Evolutionary conservation across 257 asterid genomes (phyloP).

Genomic region (Solanum clarkiae): DNA sequence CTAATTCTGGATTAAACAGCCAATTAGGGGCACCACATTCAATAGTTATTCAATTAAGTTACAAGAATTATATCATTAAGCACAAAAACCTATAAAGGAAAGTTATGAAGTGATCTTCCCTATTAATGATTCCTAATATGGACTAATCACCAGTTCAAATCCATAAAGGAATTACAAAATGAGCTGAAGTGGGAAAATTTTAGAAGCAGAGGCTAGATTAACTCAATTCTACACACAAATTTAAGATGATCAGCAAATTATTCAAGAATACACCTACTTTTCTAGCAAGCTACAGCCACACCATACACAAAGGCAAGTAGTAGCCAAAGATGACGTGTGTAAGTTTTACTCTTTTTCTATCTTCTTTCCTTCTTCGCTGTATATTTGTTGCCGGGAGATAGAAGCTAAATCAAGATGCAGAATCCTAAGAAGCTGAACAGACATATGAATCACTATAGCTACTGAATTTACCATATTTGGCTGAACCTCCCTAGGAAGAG

Average conservation of each 20-base stretch:
- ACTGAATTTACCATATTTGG: background rate
- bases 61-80: background rate
- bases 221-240: background rate
- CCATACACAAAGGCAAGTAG: background rate
- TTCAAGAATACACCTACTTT: background rate
- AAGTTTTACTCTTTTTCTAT: background rate
- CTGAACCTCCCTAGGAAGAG: background rate
- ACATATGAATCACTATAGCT: background rate
- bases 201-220: background rate
- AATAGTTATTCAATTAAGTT: background rate
- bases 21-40: background rate
- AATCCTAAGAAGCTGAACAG: background rate
- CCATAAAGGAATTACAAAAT: background rate
- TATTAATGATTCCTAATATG: background rate
- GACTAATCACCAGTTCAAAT: background rate
- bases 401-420: background rate
- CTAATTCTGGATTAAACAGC: background rate
- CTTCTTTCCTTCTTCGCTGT: background rate
- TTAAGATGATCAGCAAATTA: background rate
- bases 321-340: background rate
- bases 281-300: background rate
- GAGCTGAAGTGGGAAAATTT: background rate
- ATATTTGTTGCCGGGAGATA: background rate
- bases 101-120: background rate
- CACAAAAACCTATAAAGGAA: background rate